Evolutionary conservation across 179 eudicot species (phyloP).

Genomic region (Heliamphora pulchella): DNA sequence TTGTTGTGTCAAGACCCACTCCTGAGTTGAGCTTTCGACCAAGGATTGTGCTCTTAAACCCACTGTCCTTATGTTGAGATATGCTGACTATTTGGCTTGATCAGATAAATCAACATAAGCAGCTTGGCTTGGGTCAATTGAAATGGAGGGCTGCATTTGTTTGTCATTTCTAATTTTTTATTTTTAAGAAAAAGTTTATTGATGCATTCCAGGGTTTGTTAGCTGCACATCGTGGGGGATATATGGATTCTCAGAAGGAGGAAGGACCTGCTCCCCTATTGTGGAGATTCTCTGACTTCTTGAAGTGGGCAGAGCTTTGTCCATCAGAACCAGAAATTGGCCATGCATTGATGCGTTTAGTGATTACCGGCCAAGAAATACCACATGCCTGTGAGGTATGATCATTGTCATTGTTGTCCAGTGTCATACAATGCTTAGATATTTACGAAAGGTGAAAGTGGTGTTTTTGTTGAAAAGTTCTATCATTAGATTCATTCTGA

Average conservation of each 20-base stretch:
- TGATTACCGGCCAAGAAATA: constrained; percentile 94
- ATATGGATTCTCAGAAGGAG: constrained; percentile 94
- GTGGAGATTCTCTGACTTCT: constrained; percentile 94
- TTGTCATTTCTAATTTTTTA: neutral
- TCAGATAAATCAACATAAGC: neutral
- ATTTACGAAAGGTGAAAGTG: neutral
- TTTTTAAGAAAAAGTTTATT: neutral
- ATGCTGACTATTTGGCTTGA: neutral
- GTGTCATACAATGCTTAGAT: neutral
- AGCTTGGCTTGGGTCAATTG: neutral
- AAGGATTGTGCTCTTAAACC: constrained; percentile 1
- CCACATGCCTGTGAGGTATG: constrained; percentile 98
- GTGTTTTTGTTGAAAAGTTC: neutral
- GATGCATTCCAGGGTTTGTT: constrained; percentile 63
- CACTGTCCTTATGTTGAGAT: neutral
- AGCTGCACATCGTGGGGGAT: constrained; percentile 99
- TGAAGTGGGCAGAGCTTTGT: constrained; percentile 97
- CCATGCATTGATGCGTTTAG: constrained; percentile 94
- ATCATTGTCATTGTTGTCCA: neutral
- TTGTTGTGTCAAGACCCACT: neutral
- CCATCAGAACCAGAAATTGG: constrained; percentile 97
- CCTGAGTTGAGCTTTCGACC: neutral
- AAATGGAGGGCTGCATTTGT: neutral
- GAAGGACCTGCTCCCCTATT: constrained; percentile 98
- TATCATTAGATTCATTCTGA: neutral